Evolutionary conservation across 176 grass and related monocot genomes (phyloP).

Genomic region (Thalia dealbata): DNA sequence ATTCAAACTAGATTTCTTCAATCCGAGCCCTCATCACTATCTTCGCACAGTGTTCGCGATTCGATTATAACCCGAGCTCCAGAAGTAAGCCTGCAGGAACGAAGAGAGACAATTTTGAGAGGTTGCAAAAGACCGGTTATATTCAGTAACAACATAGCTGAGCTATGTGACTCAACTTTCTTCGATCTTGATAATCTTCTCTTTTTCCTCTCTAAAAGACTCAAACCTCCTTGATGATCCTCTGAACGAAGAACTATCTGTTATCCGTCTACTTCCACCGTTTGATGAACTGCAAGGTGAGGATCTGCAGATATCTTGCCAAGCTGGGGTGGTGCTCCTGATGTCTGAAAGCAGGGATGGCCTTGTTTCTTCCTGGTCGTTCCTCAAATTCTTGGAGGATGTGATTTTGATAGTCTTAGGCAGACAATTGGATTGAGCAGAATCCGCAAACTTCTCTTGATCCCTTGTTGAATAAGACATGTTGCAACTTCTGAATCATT

Average conservation of each 20-base stretch:
- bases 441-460: slow-evolving; percentile 30
- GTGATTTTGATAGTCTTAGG: slow-evolving; percentile 67
- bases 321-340: slow-evolving; percentile 28
- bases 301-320: slow-evolving; percentile 40
- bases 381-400: slow-evolving; percentile 55
- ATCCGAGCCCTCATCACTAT: slow-evolving; percentile 61
- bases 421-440: slow-evolving; percentile 47
- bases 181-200: slow-evolving; percentile 88
- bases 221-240: slow-evolving; percentile 57
- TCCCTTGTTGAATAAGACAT: slow-evolving; percentile 34
- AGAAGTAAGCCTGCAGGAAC: slow-evolving; percentile 81
- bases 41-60: slow-evolving; percentile 50
- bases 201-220: slow-evolving; percentile 72
- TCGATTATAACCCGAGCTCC: slow-evolving; percentile 94
- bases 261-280: slow-evolving; percentile 61
- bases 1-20: slow-evolving; percentile 35
- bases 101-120: slow-evolving; percentile 6
- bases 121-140: slow-evolving; percentile 1
- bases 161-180: slow-evolving; percentile 74
- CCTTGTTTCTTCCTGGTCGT: slow-evolving; percentile 45
- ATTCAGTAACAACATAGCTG: background rate
- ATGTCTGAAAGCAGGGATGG: slow-evolving; percentile 44
- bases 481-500: slow-evolving; percentile 30
- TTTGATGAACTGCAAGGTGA: slow-evolving; percentile 64
- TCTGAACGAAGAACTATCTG: slow-evolving; percentile 40